These are phyloP conservation scores for Glycine soja DNA, from an alignment of 306 rosid genomes.

Conservation along the genomic window DNA sequence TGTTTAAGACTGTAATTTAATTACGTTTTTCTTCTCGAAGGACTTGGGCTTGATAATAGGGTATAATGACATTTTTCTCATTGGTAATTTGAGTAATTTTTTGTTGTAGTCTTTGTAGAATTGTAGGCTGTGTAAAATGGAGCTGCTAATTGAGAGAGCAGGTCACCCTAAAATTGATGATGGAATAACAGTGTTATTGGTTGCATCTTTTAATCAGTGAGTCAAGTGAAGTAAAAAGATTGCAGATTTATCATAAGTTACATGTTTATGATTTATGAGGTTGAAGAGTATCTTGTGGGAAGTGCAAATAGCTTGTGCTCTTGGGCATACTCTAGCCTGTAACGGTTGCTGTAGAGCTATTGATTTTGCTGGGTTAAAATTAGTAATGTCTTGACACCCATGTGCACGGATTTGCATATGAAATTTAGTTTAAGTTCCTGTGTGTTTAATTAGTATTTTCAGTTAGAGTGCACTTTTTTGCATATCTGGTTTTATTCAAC, in stretches of 20 bases:
- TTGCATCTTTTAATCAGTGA: neutral
- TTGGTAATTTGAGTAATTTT: neutral
- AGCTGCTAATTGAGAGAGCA: no score
- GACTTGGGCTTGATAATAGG: conserved; percentile 3
- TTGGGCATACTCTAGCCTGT: no score
- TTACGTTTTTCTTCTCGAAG: no score
- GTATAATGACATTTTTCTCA: neutral
- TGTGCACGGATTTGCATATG: neutral
- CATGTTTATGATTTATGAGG: neutral
- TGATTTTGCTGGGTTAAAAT: no score
- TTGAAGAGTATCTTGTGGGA: no score
- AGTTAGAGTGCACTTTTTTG: neutral
- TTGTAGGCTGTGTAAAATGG: no score
- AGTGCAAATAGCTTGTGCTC: no score
- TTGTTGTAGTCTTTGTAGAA: no score
- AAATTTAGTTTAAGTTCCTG: neutral
- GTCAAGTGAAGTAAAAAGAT: conserved; percentile 7
- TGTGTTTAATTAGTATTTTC: neutral
- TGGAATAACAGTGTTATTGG: neutral
- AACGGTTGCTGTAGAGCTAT: no score
- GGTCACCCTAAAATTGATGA: neutral
- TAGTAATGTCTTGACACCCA: no score
- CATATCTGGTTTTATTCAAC: neutral
- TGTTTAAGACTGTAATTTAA: neutral
- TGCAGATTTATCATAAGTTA: neutral